Evolutionary conservation across 805 yeast species (phyloP), one percentile per base, ranked within the genome.

Genomic region (Yamadazyma akitaensis): DNA sequence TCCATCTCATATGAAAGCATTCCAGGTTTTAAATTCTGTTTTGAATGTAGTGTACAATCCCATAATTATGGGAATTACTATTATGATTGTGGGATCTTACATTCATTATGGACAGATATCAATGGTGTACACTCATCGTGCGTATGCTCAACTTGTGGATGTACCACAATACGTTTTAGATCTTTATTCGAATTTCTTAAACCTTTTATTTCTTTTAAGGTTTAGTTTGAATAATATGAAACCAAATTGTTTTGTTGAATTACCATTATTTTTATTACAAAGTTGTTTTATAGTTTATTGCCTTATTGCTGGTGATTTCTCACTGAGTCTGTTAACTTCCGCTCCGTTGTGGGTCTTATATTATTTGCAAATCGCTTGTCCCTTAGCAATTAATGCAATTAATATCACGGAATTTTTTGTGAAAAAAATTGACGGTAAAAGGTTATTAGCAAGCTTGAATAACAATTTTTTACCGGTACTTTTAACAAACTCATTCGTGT

Each of bases 381-480:
- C 60, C 1, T 42, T 45, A 13, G 28, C 50, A 2, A 53, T 55
- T 10, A 47, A 54, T 13, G 3, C 30, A 1, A 37, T 47, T n/a
- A 45, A 49, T 37, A 2, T 53, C 1, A 10, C 31, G 3, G 54
- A 53, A 2, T 50, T 42, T 21, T 36, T 37, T 18, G 14, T 13
- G 30, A 35, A 30, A 3, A 43, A 31, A 2, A 26, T 30, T 12
- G 19, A 26, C 5, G 26, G 32, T n/a, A 16, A 9, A 8, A 24
- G 28, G 12, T 54, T 59, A 28, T 47, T 66, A 18, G 48, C 49
- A 19, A 67, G 59, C 21, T 54, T 60, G 19, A 69, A 69, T 54
- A 65, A 67, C 48, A 66, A 65, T 50, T 63, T 55, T 43, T 53
- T 68, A 39, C 72, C 73, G 1, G 54, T 67, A 10, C 57, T 68